A percentile compares a stretch with the other conserved stretches of the same genome.
These are phyloP conservation scores for Peronospora belbahrii DNA, from an alignment of 352 stramenopile species.

Conservation along the genomic window DNA sequence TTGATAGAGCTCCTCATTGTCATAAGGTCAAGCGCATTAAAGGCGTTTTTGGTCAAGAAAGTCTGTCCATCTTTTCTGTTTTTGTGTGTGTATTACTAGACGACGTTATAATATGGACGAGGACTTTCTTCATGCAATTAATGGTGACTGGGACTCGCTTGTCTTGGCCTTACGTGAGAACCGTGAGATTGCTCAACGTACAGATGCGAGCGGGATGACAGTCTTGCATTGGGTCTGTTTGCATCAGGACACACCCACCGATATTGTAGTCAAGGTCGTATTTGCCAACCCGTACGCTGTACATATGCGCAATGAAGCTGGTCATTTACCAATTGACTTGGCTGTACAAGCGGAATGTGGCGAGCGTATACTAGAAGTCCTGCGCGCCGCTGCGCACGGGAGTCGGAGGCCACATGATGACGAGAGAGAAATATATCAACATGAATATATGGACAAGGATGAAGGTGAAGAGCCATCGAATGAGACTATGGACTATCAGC, in stretches of 20 bases:
- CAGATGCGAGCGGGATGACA: constrained; percentile 66
- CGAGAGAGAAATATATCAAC: constrained; percentile 14
- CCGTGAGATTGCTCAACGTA: constrained; percentile 45
- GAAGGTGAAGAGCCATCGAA: constrained; percentile 27
- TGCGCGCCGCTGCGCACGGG: constrained; percentile 43
- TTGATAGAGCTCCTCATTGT: neutral
- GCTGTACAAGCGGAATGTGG: constrained; percentile 66
- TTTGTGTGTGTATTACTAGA: no score
- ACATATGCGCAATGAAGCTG: constrained; percentile 63
- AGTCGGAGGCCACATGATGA: constrained; percentile 28
- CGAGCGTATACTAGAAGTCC: constrained; percentile 63
- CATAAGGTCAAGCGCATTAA: neutral
- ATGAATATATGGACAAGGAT: constrained; percentile 21
- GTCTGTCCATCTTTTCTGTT: no score
- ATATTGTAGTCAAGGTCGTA: constrained; percentile 74
- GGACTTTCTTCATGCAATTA: constrained; percentile 71
- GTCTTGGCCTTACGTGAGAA: constrained; percentile 56
- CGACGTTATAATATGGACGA: constrained; percentile 50
- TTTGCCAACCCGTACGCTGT: constrained; percentile 71
- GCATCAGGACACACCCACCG: constrained; percentile 61
- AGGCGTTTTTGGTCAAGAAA: no score
- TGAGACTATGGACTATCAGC: constrained; percentile 35
- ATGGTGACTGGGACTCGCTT: constrained; percentile 73
- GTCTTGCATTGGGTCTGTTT: constrained; percentile 76
- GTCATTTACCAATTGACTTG: constrained; percentile 65